Base-by-base conservation (phyloP, 495 filamentous ascomycete genomes). In the Glonium stellatum region DNA sequence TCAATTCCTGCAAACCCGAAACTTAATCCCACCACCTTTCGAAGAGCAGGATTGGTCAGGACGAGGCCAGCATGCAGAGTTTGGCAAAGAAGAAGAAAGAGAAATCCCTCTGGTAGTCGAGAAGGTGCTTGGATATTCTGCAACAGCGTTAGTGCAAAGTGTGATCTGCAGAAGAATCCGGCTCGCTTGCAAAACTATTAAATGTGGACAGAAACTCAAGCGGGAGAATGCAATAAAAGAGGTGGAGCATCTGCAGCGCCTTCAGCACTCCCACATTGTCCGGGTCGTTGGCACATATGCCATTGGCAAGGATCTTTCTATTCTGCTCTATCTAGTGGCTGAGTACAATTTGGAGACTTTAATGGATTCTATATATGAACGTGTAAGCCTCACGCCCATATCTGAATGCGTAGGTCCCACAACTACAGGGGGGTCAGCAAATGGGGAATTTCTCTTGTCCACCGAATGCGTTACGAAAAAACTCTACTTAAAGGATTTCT, bases 11-110 rank as follows among this genome's bases (percentile, higher is more conserved):
- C 13, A 21, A 46, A 10, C 13, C 13, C 13, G 13, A 46, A 21
- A 21, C 12, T 21, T 46, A 4, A 46, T 46, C 19, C 41, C 41
- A 2, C 15, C 4, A 4, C 41, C 41, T n/a, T 46, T 46, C 9
- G 3, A 46, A 4, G 49, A 52, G 13, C 49, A 52, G 22, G 22
- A 52, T 23, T 52, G 49, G 49, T 52, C 49, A 15, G 49, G 49
- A 18, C 49, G 49, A 15, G 49, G 49, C 13, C 49, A 52, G 22
- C 49, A 52, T 34, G 49, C 27, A 23, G 49, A 52, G 13, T 52
- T 19, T n/a, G 15, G 4, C 27, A n/a, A n/a, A 34, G 21, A 13
- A 1, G 49, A 52, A 34, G 49, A 23, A 6, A 25, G 22, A 25
- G 22, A 25, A 1, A 18, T 52, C 15, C 49, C 49, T 15, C 27